phyloP scores from a whole-genome alignment of 1,284 basidiomycete genomes.

The Moesziomyces sp. region DNA sequence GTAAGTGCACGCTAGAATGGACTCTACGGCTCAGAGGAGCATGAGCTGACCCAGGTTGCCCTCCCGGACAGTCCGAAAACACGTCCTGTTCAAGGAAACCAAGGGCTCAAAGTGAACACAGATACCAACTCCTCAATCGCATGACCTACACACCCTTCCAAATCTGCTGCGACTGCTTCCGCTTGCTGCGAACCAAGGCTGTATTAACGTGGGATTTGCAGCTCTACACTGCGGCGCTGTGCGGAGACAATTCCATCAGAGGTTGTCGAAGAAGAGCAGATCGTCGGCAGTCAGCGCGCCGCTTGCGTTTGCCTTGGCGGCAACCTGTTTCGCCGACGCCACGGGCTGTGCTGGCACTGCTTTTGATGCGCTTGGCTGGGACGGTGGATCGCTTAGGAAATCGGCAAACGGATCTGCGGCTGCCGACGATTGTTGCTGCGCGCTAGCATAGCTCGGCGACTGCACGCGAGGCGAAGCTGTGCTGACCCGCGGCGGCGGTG shows the following conservation, averaged over 20 bases:
- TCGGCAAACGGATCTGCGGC: constrained; percentile 23
- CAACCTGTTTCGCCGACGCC: neutral
- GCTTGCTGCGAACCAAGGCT: no score
- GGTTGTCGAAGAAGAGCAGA: constrained; percentile 43
- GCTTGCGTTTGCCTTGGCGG: constrained; percentile 10
- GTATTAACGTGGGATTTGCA: neutral
- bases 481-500: constrained; percentile 23
- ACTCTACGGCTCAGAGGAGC: neutral
- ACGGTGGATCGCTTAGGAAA: constrained; percentile 26
- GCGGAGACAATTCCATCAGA: constrained; percentile 11
- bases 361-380: constrained; percentile 2
- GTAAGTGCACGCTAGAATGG: constrained; percentile 22
- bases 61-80: constrained; percentile 54
- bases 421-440: neutral
- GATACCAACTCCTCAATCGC: neutral
- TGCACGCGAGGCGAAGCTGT: constrained; percentile 12
- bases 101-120: constrained; percentile 50
- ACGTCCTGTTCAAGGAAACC: constrained; percentile 63
- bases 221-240: neutral
- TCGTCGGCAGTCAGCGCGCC: constrained; percentile 38
- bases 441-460: neutral
- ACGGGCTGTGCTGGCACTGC: neutral
- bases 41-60: neutral
- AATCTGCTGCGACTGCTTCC: neutral
- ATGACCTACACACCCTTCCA: neutral